Conservation (phyloP, 345 rosid genomes). For the Eucalyptus melliodora region DNA sequence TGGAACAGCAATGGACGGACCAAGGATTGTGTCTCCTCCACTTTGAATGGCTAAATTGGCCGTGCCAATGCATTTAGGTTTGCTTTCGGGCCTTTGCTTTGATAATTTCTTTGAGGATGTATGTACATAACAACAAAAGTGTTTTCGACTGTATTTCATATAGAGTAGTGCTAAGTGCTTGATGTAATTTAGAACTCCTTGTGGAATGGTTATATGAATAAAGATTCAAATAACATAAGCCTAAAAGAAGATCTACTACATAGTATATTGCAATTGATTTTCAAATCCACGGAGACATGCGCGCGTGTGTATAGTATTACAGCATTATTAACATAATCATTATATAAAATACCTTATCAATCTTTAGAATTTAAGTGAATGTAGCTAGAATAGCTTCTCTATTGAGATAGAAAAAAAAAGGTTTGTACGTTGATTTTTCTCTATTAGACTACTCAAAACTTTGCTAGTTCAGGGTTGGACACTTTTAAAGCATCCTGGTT, state of each 20-base stretch:
- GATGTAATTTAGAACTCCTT: background rate
- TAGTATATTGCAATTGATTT: background rate
- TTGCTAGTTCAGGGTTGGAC: background rate
- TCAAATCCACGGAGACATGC: background rate
- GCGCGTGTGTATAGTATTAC: background rate
- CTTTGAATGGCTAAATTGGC: slow-evolving; percentile 14
- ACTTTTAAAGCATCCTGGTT: background rate
- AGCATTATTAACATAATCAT: background rate
- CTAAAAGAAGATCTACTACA: background rate
- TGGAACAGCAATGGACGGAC: background rate
- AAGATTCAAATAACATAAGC: background rate
- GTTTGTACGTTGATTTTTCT: background rate
- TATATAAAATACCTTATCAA: background rate
- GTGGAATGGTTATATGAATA: background rate
- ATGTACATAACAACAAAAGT: background rate
- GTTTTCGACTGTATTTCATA: background rate
- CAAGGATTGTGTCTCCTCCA: background rate
- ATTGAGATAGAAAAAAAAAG: background rate
- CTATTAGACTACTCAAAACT: background rate
- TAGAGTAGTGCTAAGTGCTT: background rate
- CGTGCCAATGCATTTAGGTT: background rate
- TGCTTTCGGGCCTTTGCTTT: background rate
- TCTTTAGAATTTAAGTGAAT: background rate
- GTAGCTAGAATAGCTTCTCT: background rate
- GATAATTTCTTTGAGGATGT: too few relatives aligned